Evolutionary conservation across 768 basidiomycete species (phyloP), one percentile per base, ranked within the genome.

Genomic region (Kwoniella pini): DNA sequence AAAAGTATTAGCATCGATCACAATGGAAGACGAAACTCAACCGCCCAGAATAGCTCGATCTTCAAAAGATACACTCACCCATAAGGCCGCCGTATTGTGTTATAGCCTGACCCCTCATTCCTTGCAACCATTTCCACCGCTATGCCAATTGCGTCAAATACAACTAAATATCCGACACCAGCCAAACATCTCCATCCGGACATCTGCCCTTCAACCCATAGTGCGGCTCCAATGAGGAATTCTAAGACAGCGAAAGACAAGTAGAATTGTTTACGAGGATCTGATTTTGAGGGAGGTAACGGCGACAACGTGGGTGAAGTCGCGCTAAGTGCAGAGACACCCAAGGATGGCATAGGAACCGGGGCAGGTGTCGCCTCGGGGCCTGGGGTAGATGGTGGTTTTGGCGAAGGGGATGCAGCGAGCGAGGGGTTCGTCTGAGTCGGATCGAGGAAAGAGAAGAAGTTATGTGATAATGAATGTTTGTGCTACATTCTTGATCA

Each of bases 391-490:
- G 62, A 44, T 6, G 60, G 31, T 21, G 48, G 60, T 24, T 26
- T 22, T 28, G 44, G 60, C 6, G 55, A 49, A 2, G 68, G 39
- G 6, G 59, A 42, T 3, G 42, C 13, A 4, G 70, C 56, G 12
- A 75, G 64, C 7, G 64, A 26, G 1, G 73, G 74, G 46, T 77
- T 74, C 42, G 75, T 74, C 27, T 68, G 62, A 3, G 75, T 75
- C 3, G 91, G 91, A 67, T 94, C 91, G 42, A 97, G 86, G 74
- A 96, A 96, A 0, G 91, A 92, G 79, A 95, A 95, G 79, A 96
- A 93, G 70, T 90, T 91, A 76, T 96, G 92, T 0, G 92, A 95
- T 11, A 93, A 78, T 0, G 91, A 95, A 77, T 95, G 93, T 77
- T 92, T 91, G 72, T 95, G 93, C 78, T 96, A 88, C 22, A 33